Evolutionary conservation across 2,329 filamentous ascomycete species (phyloP).

Genomic region (Cyphellophora attinorum): DNA sequence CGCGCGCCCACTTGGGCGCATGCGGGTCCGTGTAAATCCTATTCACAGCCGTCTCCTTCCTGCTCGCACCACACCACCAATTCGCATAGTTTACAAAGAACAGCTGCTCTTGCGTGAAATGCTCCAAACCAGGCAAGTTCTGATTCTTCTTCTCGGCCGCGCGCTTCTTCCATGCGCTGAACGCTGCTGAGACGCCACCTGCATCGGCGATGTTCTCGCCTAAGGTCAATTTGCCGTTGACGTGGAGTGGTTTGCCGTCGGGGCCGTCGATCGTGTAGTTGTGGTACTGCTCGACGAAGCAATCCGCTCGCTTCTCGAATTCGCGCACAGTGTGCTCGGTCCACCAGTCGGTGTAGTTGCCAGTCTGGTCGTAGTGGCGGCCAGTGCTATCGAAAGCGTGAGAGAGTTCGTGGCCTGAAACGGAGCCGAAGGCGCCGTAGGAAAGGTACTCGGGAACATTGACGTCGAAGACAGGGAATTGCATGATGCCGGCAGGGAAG

Average conservation of each 20-base stretch:
- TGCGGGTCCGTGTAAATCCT: slow-evolving; percentile 56
- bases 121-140: slow-evolving; percentile 50
- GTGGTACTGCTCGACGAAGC: slow-evolving; percentile 59
- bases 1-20: slow-evolving; percentile 53
- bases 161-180: slow-evolving; percentile 55
- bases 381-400: slow-evolving; percentile 60
- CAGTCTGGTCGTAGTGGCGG: slow-evolving; percentile 54
- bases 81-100: slow-evolving; percentile 60
- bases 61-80: slow-evolving; percentile 58
- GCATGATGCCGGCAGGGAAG: slow-evolving; percentile 61
- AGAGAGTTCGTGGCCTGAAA: slow-evolving; percentile 60
- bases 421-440: slow-evolving; percentile 60
- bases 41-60: slow-evolving; percentile 47
- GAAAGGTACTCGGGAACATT: slow-evolving; percentile 54
- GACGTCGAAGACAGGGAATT: slow-evolving; percentile 56
- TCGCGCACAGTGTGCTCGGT: slow-evolving; percentile 47
- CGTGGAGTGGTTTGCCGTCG: slow-evolving; percentile 45
- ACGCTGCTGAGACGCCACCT: slow-evolving; percentile 55
- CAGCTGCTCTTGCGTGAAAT: slow-evolving; percentile 57
- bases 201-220: slow-evolving; percentile 66
- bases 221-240: slow-evolving; percentile 55
- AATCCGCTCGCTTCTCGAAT: slow-evolving; percentile 51
- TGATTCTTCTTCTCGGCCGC: slow-evolving; percentile 42
- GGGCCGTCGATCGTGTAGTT: slow-evolving; percentile 50
- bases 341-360: slow-evolving; percentile 61